Base-by-base conservation (phyloP, 441 rosid genomes). In the Bocquillonia castaneifolia region DNA sequence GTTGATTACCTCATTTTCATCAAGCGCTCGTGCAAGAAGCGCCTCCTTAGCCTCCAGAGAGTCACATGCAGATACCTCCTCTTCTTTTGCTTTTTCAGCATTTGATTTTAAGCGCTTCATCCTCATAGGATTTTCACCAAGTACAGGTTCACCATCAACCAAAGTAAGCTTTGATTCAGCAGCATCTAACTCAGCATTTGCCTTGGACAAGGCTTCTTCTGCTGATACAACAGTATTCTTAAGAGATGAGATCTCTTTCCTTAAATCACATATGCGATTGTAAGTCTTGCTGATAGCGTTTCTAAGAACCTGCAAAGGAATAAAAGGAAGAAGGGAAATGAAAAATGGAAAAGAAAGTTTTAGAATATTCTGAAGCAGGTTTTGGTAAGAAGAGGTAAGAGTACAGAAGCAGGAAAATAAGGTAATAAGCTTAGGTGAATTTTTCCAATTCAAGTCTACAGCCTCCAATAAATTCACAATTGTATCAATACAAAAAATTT, bases 251-350 rank as follows among this genome's bases (percentile, higher is more conserved):
- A 93, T 82, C 76, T 96, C 99, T 76, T 90, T 93, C 88, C 94
- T 86, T 70, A 96, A 84, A 80, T 96, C 98, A 72, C 88, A 75
- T 47, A 91, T 85, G 26, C 98, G 98, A 65, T 89, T 89, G 74
- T 86, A 86, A 39, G 96, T 91, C 87, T 96, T 96, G 86, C 80
- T 88, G 65, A 96, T 83, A 53, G 97, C 91, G 83, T 93, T 96
- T 74, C 97, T 84, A 73, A 93, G 96, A 74, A 91, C 83, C 96
- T 93, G 84, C 52, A 73, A 23, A 67, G 50, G 69, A 52, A 40
- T 48, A 69, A 63, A 65, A 70, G 59, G 59, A 70, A 15, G 61
- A 8, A 8, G 29, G 52, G 29, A 53, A 26, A 57, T 22, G 36
- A 68, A 17, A 42, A 54, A 40, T 42, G 18, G 26, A 34, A 42